Evolutionary conservation across 352 stramenopile genomes (phyloP).

Genomic region (Phytophthora megakarya): DNA sequence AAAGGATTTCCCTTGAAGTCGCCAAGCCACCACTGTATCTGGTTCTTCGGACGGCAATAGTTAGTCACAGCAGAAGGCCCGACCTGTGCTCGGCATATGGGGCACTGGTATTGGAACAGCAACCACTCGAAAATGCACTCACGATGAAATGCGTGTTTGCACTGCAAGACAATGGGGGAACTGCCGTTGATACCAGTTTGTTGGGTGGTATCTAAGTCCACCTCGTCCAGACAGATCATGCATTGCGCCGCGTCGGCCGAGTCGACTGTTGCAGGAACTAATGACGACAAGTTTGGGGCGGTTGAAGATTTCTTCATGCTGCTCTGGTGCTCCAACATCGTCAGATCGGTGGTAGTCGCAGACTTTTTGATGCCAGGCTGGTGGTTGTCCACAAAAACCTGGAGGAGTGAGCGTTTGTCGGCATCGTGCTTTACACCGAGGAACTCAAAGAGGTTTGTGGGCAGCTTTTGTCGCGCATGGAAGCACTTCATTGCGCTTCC

Average conservation of each 20-base stretch:
- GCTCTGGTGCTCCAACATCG: conserved; percentile 35
- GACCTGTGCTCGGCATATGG: conserved; percentile 57
- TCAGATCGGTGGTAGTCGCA: conserved; percentile 27
- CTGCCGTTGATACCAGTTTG: conserved; percentile 26
- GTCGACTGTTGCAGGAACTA: conserved; percentile 20
- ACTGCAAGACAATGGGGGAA: conserved; percentile 54
- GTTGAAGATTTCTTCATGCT: conserved; percentile 40
- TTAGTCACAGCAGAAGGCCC: conserved; percentile 46
- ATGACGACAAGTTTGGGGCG: conserved; percentile 29
- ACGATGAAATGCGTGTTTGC: conserved; percentile 70
- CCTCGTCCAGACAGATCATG: conserved; percentile 56
- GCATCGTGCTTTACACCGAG: conserved; percentile 56
- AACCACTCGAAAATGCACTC: conserved; percentile 80
- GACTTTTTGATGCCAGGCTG: conserved; percentile 42
- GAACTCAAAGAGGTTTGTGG: conserved; percentile 60
- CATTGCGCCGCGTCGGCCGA: conserved; percentile 38
- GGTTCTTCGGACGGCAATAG: conserved; percentile 46
- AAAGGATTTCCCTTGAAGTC: conserved; percentile 57
- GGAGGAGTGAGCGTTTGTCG: conserved; percentile 64
- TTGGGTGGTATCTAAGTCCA: conserved; percentile 28
- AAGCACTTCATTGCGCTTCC: conserved; percentile 78
- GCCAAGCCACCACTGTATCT: conserved; percentile 66
- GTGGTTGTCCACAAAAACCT: conserved; percentile 71
- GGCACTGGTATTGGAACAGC: conserved; percentile 70
- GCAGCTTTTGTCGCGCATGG: conserved; percentile 49